Percentiles rank a stretch among this genome's conserved stretches.
phyloP scores from a whole-genome alignment of 441 rosid genomes.

The Gossypium trilobum region DNA sequence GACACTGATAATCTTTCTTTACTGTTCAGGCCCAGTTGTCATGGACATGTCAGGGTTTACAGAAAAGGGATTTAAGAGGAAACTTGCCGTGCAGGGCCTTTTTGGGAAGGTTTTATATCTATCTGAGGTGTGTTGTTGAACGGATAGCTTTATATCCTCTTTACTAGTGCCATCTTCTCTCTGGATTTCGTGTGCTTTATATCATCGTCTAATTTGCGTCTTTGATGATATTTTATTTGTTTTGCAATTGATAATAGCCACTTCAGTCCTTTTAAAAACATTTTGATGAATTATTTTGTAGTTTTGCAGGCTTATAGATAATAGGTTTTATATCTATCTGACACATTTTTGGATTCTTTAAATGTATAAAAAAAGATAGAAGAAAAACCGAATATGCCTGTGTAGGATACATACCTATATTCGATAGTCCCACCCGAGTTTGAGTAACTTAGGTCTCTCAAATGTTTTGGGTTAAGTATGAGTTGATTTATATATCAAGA shows the following conservation, averaged over 20 bases:
- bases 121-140: constrained; percentile 54
- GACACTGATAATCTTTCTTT: constrained; percentile 2
- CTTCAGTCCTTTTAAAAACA: not conserved
- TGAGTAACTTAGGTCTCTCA: not conserved
- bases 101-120: constrained; percentile 85
- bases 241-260: not conserved
- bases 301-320: not conserved
- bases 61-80: constrained; percentile 83
- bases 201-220: not conserved
- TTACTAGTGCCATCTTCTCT: not conserved
- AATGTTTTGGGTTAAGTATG: not conserved
- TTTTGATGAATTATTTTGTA: not conserved
- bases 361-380: not conserved
- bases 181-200: not conserved
- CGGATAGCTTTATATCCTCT: not conserved
- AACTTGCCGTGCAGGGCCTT: constrained; percentile 80
- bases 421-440: not conserved
- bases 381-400: not conserved
- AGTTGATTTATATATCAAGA: not conserved
- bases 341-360: not conserved
- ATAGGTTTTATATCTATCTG: too few relatives aligned
- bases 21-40: constrained; percentile 51
- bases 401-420: not conserved
- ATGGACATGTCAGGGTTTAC: constrained; percentile 76
- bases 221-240: not conserved